phyloP scores from a whole-genome alignment of 345 rosid genomes.

The Ailanthus altissimus region DNA sequence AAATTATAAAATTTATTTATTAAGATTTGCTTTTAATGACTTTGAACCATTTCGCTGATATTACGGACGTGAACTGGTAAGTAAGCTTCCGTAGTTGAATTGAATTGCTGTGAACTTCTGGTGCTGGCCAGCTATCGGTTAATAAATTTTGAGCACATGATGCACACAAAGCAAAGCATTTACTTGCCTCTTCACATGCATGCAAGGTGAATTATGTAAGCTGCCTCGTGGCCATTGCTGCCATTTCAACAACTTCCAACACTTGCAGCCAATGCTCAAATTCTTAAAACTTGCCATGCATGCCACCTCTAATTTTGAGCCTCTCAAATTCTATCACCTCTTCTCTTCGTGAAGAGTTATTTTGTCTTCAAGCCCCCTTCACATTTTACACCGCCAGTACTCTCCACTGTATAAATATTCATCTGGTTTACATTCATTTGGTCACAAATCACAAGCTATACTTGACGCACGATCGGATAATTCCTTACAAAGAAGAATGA shows the following conservation, averaged over 20 bases:
- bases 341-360: background rate
- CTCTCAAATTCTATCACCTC: background rate
- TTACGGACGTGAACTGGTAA: no score
- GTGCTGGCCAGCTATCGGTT: background rate
- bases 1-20: no score
- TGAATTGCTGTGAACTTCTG: background rate
- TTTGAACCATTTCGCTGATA: no score
- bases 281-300: slow-evolving; percentile 6
- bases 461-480: no score
- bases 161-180: background rate
- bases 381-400: background rate
- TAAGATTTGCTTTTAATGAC: no score
- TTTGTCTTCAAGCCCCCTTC: slow-evolving; percentile 2
- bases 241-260: background rate
- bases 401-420: background rate
- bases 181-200: background rate
- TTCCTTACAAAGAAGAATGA: no score
- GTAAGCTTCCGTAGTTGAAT: background rate
- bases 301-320: background rate
- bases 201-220: slow-evolving; percentile 1
- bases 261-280: background rate
- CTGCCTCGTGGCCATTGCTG: slow-evolving; percentile 2
- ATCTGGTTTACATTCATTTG: background rate
- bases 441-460: background rate
- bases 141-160: no score